phyloP scores from a whole-genome alignment of 1,284 basidiomycete species.

The Fomitopsis palustris region DNA sequence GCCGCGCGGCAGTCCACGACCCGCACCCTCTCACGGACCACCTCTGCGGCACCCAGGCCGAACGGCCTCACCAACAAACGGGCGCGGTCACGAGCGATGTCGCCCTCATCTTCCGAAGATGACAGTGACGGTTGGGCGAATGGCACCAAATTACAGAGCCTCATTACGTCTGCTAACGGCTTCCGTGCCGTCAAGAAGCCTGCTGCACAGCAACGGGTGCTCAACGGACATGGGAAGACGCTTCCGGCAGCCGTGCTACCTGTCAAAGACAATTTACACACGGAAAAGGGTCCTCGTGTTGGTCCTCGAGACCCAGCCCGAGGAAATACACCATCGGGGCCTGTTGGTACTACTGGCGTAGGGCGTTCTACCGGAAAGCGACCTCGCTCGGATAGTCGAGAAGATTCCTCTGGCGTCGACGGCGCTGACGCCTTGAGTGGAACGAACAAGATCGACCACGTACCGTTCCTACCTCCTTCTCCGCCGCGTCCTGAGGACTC shows the following conservation, averaged over 20 bases:
- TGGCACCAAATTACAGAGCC: constrained; percentile 17
- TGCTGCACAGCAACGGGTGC: constrained; percentile 6
- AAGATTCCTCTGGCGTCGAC: constrained; percentile 10
- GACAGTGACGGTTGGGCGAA: constrained; percentile 21
- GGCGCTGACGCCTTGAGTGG: constrained; percentile 2
- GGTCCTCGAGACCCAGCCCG: background rate
- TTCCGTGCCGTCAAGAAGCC: constrained; percentile 11
- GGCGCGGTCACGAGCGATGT: constrained; percentile 24
- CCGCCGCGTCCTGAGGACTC: constrained; percentile 44
- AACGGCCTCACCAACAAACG: constrained; percentile 18
- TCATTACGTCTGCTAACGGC: constrained; percentile 15
- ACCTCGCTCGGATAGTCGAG: constrained; percentile 13
- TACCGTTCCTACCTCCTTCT: constrained; percentile 52
- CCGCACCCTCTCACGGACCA: constrained; percentile 14
- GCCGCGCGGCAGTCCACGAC: constrained; percentile 9
- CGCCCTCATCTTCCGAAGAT: constrained; percentile 25
- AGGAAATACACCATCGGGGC: background rate
- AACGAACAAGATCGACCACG: constrained; percentile 10
- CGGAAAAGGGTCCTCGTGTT: constrained; percentile 14
- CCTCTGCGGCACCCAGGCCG: constrained; percentile 12
- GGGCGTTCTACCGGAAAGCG: constrained; percentile 21
- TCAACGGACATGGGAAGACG: constrained; percentile 15
- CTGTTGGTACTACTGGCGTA: constrained; percentile 1
- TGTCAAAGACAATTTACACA: constrained; percentile 28
- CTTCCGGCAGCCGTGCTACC: constrained; percentile 25